Conservation (phyloP, 306 rosid genomes). For the Castanospermum australe region DNA sequence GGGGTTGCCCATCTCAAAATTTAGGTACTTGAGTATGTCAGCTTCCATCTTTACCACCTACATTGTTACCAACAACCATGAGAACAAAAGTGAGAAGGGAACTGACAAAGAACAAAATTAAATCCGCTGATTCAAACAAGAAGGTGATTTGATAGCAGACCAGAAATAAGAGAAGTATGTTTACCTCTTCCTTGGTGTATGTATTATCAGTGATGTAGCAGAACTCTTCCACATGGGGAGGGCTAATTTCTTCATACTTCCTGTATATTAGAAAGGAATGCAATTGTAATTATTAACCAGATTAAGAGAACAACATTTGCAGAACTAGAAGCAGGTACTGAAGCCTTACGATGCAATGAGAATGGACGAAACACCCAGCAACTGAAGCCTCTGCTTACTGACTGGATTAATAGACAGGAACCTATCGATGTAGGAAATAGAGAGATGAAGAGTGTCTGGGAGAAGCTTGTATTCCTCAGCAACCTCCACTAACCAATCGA, state of each 20-base stretch:
- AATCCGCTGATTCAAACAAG: neutral
- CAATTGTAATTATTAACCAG: neutral
- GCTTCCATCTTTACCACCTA: constrained; percentile 79
- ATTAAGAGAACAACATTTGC: neutral
- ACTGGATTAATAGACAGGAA: constrained; percentile 48
- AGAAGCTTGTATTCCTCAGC: constrained; percentile 72
- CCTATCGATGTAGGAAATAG: constrained; percentile 63
- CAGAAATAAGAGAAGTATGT: neutral
- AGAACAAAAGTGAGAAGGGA: neutral
- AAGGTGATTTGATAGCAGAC: no score
- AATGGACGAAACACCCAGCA: constrained; percentile 76
- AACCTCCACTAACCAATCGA: constrained; percentile 86
- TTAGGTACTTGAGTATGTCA: constrained; percentile 56
- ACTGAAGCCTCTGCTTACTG: constrained; percentile 43
- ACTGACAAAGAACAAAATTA: neutral
- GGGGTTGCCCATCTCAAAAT: constrained; percentile 74
- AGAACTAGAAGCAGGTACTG: neutral
- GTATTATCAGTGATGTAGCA: constrained; percentile 66
- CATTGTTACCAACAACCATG: neutral
- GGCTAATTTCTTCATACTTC: constrained; percentile 78
- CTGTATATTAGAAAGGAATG: constrained; percentile 27
- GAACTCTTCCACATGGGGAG: constrained; percentile 71
- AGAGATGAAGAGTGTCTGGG: constrained; percentile 59
- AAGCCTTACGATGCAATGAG: constrained; percentile 71
- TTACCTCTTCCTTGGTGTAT: constrained; percentile 59